Conservation (phyloP, 177 flowering plant species). For the Vitis hybrid region DNA sequence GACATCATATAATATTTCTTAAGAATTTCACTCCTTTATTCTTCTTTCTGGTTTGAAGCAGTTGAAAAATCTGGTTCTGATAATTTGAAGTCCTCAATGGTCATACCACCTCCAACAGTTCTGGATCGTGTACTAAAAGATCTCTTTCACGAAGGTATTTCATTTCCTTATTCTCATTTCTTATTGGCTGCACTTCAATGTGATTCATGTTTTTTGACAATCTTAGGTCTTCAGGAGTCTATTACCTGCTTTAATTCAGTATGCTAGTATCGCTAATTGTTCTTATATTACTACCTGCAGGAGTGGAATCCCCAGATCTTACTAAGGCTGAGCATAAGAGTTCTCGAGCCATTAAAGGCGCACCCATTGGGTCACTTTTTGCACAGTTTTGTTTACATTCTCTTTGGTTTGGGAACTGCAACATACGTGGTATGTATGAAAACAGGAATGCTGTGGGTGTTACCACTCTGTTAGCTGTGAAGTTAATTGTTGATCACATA, state of each 20-base stretch:
- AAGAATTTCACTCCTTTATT: neutral
- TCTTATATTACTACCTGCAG: slow-evolving; percentile 29
- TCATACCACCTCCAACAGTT: slow-evolving; percentile 86
- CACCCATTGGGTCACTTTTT: slow-evolving; percentile 86
- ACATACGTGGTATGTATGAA: slow-evolving; percentile 73
- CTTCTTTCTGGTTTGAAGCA: slow-evolving; percentile 30
- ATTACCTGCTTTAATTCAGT: too few species aligned
- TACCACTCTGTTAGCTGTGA: neutral
- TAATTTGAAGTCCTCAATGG: slow-evolving; percentile 59
- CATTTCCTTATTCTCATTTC: neutral
- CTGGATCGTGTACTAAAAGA: slow-evolving; percentile 96
- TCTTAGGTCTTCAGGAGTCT: too few species aligned
- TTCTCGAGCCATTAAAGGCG: slow-evolving; percentile 86
- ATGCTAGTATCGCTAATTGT: neutral
- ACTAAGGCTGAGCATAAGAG: slow-evolving; percentile 51
- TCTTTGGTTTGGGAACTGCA: slow-evolving; percentile 95
- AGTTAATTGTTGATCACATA: neutral
- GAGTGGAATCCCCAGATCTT: slow-evolving; percentile 33
- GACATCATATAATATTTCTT: neutral
- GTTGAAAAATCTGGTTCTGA: slow-evolving; percentile 71
- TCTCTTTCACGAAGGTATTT: slow-evolving; percentile 79
- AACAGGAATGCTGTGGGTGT: neutral
- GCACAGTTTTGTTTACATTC: slow-evolving; percentile 85
- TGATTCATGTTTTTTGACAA: neutral
- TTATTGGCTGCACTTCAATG: neutral